These are phyloP conservation scores for Gonium pectorale DNA, from an alignment of 139 green algal genomes.

Conservation along the genomic window DNA sequence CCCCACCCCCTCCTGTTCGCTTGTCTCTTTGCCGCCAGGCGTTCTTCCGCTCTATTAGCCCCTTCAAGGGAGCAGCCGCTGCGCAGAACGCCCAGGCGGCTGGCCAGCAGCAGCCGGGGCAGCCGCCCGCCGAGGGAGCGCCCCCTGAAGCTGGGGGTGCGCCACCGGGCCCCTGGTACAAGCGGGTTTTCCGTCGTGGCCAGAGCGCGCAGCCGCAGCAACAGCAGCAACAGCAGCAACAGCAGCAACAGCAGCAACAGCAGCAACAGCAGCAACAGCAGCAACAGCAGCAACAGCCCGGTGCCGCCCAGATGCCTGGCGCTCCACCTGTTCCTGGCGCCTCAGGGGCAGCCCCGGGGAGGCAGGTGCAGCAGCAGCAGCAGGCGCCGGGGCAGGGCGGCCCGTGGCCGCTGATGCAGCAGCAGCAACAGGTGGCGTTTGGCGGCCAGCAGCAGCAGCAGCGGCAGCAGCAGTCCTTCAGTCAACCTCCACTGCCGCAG, in stretches of 20 bases:
- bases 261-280: not conserved
- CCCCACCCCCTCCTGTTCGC: not conserved
- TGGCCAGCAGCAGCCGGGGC: not conserved
- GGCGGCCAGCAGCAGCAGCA: not conserved
- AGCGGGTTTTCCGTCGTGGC: slow-evolving; percentile 22
- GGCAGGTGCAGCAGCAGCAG: not conserved
- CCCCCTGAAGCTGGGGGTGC: not conserved
- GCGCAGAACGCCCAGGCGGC: slow-evolving; percentile 2
- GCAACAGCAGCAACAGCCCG: not conserved
- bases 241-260: not conserved
- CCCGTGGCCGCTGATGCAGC: not conserved
- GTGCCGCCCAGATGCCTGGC: not conserved
- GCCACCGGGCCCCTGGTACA: slow-evolving; percentile 30
- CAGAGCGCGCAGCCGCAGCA: not conserved
- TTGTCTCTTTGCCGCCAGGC: not conserved
- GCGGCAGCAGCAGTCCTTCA: not conserved
- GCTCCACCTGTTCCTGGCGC: not conserved
- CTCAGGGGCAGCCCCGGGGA: not conserved
- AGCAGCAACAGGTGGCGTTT: not conserved
- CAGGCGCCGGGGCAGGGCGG: not conserved
- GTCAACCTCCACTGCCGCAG: not conserved
- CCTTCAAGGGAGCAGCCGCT: not conserved
- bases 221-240: not conserved
- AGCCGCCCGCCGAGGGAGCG: not conserved
- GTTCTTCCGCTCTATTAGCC: slow-evolving; percentile 17